phyloP scores from a whole-genome alignment of 139 green algal genomes.

The Chlorella sp. region DNA sequence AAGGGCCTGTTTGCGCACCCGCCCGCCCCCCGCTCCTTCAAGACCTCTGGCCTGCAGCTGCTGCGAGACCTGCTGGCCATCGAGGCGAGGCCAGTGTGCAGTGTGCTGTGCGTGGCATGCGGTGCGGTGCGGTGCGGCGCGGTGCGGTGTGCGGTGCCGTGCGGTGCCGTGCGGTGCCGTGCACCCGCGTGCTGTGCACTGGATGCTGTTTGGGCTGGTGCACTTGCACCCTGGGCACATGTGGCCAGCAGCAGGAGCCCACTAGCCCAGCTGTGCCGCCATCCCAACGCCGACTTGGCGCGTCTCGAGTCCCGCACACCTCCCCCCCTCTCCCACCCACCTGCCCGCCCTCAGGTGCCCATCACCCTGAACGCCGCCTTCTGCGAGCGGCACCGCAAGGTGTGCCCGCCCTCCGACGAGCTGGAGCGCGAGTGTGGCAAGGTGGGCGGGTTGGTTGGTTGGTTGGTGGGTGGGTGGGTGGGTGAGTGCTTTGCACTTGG shows the following conservation, averaged over 20 bases:
- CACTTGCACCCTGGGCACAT: too few relatives aligned
- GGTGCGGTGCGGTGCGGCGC: not conserved
- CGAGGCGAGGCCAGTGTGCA: too few relatives aligned
- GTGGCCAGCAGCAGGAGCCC: too few relatives aligned
- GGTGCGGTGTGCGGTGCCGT: too few relatives aligned
- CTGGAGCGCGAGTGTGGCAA: conserved; percentile 67
- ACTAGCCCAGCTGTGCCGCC: too few relatives aligned
- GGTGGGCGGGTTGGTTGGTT: conserved; percentile 20
- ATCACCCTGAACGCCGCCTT: conserved; percentile 82
- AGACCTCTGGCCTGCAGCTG: conserved; percentile 46
- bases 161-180: not conserved
- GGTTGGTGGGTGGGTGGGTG: not conserved
- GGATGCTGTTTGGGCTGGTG: too few relatives aligned
- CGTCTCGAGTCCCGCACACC: not conserved
- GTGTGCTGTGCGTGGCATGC: too few relatives aligned
- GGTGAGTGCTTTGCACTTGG: not conserved
- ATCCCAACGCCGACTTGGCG: too few relatives aligned
- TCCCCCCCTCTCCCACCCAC: not conserved
- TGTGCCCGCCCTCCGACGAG: conserved; percentile 71
- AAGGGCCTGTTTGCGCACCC: conserved; percentile 65
- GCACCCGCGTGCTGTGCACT: too few relatives aligned
- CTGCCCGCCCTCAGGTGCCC: conserved; percentile 3
- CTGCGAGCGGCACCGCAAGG: conserved; percentile 73
- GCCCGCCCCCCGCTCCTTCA: conserved; percentile 48
- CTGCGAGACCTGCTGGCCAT: conserved; percentile 74